Evolutionary conservation across 495 filamentous ascomycete genomes (phyloP).

Genomic region (Penicillium psychrofluorescens): DNA sequence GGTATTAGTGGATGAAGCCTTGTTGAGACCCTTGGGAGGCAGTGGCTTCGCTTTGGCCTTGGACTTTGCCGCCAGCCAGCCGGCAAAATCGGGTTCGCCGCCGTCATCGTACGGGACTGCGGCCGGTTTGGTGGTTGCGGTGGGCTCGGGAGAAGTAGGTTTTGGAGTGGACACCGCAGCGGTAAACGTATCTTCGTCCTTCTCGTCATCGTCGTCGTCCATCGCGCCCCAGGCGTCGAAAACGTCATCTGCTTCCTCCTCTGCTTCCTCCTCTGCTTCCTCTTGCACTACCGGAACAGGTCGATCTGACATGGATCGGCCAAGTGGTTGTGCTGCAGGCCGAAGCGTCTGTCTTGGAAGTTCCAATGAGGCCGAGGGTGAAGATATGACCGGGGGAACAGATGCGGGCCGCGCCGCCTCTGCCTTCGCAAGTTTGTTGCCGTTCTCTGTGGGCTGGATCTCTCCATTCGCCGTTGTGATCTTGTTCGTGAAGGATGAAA

Average conservation of each 20-base stretch:
- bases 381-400: constrained; percentile 39
- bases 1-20: constrained; percentile 31
- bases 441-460: constrained; percentile 53
- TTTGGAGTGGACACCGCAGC: constrained; percentile 29
- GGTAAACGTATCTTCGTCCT: constrained; percentile 42
- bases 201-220: constrained; percentile 50
- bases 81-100: constrained; percentile 87
- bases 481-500: constrained; percentile 98
- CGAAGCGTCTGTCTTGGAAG: constrained; percentile 25
- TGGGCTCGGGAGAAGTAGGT: constrained; percentile 21
- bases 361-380: constrained; percentile 44
- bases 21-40: constrained; percentile 65
- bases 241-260: constrained; percentile 48
- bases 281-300: constrained; percentile 37
- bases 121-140: constrained; percentile 20
- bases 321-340: constrained; percentile 34
- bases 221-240: constrained; percentile 68
- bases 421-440: constrained; percentile 16
- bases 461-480: constrained; percentile 75
- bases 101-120: constrained; percentile 65
- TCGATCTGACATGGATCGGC: constrained; percentile 31
- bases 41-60: constrained; percentile 66
- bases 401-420: constrained; percentile 38
- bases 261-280: constrained; percentile 19
- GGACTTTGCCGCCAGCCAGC: constrained; percentile 80